A percentile compares a stretch with the other conserved stretches of the same genome.
Evolutionary conservation across 176 grass and related monocot species (phyloP).

Genomic region (Oryza officinalis): DNA sequence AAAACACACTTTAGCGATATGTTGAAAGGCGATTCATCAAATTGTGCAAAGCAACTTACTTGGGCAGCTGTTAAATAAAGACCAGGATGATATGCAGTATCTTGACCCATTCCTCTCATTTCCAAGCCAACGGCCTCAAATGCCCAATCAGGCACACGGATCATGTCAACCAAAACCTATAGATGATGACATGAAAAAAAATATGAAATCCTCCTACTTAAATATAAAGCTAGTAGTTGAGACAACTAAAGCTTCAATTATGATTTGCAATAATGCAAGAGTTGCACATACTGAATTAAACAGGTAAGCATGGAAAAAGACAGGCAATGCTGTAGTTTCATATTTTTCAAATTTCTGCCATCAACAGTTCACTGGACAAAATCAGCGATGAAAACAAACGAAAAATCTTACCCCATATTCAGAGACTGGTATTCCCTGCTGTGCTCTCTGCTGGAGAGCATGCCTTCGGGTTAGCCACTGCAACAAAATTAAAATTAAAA

Average conservation of each 20-base stretch:
- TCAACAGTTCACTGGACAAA: not conserved
- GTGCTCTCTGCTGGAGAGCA: conserved; percentile 76
- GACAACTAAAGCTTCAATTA: not conserved
- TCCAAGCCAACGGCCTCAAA: conserved; percentile 92
- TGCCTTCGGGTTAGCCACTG: conserved; percentile 91
- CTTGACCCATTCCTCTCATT: conserved; percentile 92
- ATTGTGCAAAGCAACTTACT: conserved; percentile 41
- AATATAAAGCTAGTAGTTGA: not conserved
- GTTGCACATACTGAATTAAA: conserved; percentile 7
- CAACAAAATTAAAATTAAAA: conserved; percentile 35
- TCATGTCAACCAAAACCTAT: conserved; percentile 96
- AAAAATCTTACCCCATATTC: conserved; percentile 84
- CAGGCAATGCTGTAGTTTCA: not conserved
- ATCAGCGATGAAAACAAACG: conserved; percentile 8
- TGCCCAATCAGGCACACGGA: conserved; percentile 96
- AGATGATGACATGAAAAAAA: conserved; percentile 9
- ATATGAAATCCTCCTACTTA: conserved; percentile 3
- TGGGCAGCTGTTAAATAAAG: conserved; percentile 92
- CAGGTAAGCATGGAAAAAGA: not conserved
- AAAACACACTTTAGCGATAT: not conserved
- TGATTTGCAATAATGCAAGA: not conserved
- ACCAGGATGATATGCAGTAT: conserved; percentile 95
- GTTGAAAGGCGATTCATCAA: not conserved
- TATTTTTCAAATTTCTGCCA: not conserved
- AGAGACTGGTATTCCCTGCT: conserved; percentile 92